Evolutionary conservation across 202 grass and related monocot genomes (phyloP).

Genomic region (Saccharum hybrid): DNA sequence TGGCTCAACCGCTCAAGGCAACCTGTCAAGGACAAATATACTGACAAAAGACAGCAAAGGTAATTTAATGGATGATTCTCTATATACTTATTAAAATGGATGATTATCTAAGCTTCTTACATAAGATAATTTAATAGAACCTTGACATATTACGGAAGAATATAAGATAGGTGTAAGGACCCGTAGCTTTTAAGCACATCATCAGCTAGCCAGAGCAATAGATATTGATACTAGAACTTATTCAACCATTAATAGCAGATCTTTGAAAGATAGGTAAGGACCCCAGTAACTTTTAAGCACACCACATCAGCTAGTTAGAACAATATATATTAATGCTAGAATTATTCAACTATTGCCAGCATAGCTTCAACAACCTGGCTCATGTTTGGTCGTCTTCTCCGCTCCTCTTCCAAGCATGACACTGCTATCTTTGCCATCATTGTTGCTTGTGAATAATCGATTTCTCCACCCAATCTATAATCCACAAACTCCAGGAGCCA

Average conservation of each 20-base stretch:
- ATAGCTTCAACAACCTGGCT: conserved; percentile 50
- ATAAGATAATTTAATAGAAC: not conserved
- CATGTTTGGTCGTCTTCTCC: conserved; percentile 54
- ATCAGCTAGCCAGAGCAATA: too few species aligned
- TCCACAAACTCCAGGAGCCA: conserved; percentile 52
- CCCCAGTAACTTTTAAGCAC: not conserved
- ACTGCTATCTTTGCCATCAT: conserved; percentile 44
- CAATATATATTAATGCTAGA: not conserved
- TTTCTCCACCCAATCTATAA: conserved; percentile 29
- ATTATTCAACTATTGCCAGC: conserved; percentile 34
- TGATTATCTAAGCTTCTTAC: not conserved
- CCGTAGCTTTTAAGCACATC: too few species aligned
- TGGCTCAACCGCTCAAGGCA: too few species aligned
- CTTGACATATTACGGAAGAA: not conserved
- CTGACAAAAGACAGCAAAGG: not conserved
- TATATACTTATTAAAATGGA: not conserved
- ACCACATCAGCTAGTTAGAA: not conserved
- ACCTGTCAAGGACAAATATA: not conserved
- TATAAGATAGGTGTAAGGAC: too few species aligned
- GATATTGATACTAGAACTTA: too few species aligned
- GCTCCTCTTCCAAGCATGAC: conserved; percentile 63
- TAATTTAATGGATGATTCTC: not conserved
- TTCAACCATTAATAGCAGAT: too few species aligned
- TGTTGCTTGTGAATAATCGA: conserved; percentile 32
- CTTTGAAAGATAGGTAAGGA: too few species aligned